phyloP scores from a whole-genome alignment of 495 filamentous ascomycete genomes.

The Hyaloscypha finlandica region DNA sequence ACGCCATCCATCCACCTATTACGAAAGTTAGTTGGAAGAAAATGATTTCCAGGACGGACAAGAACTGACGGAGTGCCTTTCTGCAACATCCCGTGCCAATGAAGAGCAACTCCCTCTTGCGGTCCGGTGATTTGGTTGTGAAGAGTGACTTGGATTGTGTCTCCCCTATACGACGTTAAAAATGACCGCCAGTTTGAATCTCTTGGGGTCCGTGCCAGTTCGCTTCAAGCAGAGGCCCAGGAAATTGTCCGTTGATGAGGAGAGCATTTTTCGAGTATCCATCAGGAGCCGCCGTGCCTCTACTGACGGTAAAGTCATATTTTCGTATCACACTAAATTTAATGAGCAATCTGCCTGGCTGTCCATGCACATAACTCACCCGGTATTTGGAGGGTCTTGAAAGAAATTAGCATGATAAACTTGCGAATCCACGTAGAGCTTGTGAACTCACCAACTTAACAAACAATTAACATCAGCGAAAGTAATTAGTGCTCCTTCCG shows the following conservation, averaged over 20 bases:
- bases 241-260: conserved; percentile 48
- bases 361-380: background rate
- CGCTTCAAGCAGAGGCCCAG: conserved; percentile 42
- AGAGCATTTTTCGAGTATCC: conserved; percentile 45
- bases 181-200: background rate
- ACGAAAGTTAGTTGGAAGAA: background rate
- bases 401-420: background rate
- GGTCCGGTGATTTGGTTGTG: conserved; percentile 54
- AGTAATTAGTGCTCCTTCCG: background rate
- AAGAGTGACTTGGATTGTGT: conserved; percentile 48
- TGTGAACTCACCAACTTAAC: background rate
- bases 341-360: background rate
- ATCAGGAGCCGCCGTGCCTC: conserved; percentile 49
- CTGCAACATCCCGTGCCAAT: conserved; percentile 56
- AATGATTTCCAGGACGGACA: background rate
- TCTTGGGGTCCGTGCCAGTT: conserved; percentile 26
- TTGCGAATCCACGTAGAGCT: background rate
- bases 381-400: conserved; percentile 41
- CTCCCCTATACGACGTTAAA: conserved; percentile 22
- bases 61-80: conserved; percentile 21
- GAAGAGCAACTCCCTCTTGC: conserved; percentile 34
- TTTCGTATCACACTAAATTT: conserved; percentile 37
- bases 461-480: background rate
- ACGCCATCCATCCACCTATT: conserved; percentile 41
- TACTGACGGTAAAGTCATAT: conserved; percentile 45